Evolutionary conservation across 2,329 filamentous ascomycete genomes (phyloP), one percentile per base, ranked within the genome.

Genomic region (Zymoseptoria pseudotritici): DNA sequence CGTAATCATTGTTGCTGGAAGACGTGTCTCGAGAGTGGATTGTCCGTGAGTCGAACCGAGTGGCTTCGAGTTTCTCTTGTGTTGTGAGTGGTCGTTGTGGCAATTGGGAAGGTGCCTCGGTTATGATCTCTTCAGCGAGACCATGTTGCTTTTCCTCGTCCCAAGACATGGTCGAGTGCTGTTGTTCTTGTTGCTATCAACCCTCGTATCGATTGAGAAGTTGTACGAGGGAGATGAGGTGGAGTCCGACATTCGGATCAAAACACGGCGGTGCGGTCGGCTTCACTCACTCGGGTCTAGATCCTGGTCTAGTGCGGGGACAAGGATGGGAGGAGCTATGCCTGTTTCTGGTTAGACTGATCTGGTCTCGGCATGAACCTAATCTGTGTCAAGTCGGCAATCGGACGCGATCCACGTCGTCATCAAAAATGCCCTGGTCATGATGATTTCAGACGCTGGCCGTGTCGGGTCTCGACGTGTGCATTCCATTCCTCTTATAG

Each of bases 51-150:
- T 31, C 31, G 11, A 21, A 17, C 13, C 13, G 20, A 4, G 69
- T 69, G 9, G 65, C 64, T 4, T 64, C 69, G 2, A 69, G 63
- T 61, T 72, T 72, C 58, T 72, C 70, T 17, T 67, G 63, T 17
- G 67, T 60, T 2, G 65, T 69, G 46, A 71, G 58, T 19, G 69
- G 66, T n/a, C 67, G 66, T 56, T 67, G 67, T 1, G 60, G 63
- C 4, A 56, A 57, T 22, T 57, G 26, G 26, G 53, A 24, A 13
- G 61, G 50, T 5, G 50, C 22, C 20, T 58, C 57, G 1, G 62
- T 60, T n/a, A 63, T 58, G 57, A 65, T 17, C 54, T 66, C 61
- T 42, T 66, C 61, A 1, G 67, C 60, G 11, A 62, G 55, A 50
- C 65, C 66, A 60, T 67, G 66, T 22, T 66, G 64, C 26, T 62